Evolutionary conservation across 2,329 filamentous ascomycete genomes (phyloP), one percentile per base, ranked within the genome.

Genomic region (Alternaria tenuissima): DNA sequence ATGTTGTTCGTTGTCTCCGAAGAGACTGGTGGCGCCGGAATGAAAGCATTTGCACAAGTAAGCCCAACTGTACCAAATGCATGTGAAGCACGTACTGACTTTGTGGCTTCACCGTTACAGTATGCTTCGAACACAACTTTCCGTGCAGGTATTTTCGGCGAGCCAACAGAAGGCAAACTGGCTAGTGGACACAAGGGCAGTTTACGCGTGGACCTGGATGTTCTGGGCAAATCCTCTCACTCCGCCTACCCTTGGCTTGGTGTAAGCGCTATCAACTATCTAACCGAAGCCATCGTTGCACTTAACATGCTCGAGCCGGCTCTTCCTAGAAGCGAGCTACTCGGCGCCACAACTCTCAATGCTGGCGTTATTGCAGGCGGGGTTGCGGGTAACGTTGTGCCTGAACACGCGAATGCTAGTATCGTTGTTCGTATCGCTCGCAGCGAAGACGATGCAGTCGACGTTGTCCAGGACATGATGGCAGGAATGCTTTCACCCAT

Each of bases 231-330:
- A 63, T 90, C 89, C 0, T 92, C 91, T 0, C 94, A 98, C 79
- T 93, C 89, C 14, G 94, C 93, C 3, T 97, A 98, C 75, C 94
- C 94, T 0, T 93, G 91, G 88, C 84, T 96, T 7, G 94, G 93
- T 4, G 87, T 89, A 72, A 94, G 89, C 65, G 94, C 94, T 3
- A 93, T 93, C 73, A 91, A 92, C 62, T 84, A 93, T 59, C 83
- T 97, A 61, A 83, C 95, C 39, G 86, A 88, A 8, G 91, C 89
- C 0, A 81, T 97, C 28, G 82, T 85, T 46, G 81, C 92, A 52
- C 83, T 87, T 12, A 81, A 92, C 1, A 78, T 83, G n/a, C 58
- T 72, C 4, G 67, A 72, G 36, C 64, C 68, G 4, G 69, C 68
- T 5, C 58, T 72, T 2, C 93, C 91, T 0, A 54, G 53, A 7